phyloP scores from a whole-genome alignment of 2,329 filamentous ascomycete genomes.

The Pyrenophora teres region DNA sequence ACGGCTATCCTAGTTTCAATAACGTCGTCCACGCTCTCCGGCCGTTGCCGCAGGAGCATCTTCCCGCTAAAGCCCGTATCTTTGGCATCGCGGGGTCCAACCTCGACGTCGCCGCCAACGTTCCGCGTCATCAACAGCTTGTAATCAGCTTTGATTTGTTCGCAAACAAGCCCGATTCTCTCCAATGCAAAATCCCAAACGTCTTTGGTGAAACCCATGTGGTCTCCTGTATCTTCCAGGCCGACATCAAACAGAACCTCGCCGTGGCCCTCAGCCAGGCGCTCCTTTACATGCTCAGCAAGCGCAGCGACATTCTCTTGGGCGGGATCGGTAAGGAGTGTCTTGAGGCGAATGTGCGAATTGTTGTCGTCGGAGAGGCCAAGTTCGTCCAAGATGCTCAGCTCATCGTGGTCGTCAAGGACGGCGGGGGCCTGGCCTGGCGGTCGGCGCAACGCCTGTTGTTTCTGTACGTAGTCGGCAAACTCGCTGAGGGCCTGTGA shows the following conservation, averaged over 20 bases:
- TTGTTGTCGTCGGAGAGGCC: conserved; percentile 72
- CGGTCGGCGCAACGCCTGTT: conserved; percentile 71
- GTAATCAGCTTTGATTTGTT: conserved; percentile 71
- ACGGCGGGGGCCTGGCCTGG: conserved; percentile 44
- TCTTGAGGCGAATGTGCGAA: conserved; percentile 68
- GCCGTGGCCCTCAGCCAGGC: conserved; percentile 77
- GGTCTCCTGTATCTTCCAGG: conserved; percentile 85
- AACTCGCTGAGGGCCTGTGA: conserved; percentile 87
- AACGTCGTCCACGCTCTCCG: conserved; percentile 77
- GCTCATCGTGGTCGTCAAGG: conserved; percentile 77
- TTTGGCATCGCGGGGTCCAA: conserved; percentile 66
- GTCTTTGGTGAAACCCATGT: conserved; percentile 73
- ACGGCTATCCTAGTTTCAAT: conserved; percentile 97
- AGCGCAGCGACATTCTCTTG: conserved; percentile 68
- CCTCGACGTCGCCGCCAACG: conserved; percentile 76
- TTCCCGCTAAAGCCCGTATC: conserved; percentile 82
- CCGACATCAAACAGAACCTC: conserved; percentile 93
- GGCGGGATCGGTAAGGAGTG: conserved; percentile 67
- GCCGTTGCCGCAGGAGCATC: conserved; percentile 76
- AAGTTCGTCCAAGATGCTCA: conserved; percentile 84
- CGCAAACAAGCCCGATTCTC: conserved; percentile 68
- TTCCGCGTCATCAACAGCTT: conserved; percentile 88
- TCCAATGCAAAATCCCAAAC: conserved; percentile 77
- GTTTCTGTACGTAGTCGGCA: conserved; percentile 94
- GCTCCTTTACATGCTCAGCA: conserved; percentile 65